These are phyloP conservation scores for Cyclotella kingstonii DNA, from an alignment of 108 stramenopile genomes.

Conservation along the genomic window DNA sequence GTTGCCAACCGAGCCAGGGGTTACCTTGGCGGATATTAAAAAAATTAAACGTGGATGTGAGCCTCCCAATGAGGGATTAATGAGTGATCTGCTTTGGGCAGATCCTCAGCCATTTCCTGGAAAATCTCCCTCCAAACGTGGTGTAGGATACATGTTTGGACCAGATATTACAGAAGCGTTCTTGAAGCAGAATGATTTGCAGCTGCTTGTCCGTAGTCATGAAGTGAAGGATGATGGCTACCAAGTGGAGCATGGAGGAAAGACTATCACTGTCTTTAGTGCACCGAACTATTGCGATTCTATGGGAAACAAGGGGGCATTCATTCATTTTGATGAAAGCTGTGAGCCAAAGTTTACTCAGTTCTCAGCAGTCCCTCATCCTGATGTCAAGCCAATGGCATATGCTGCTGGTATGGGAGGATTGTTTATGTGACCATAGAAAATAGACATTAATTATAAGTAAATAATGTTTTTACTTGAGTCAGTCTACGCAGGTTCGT, in stretches of 20 bases:
- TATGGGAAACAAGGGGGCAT: slow-evolving; percentile 99
- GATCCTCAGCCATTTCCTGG: slow-evolving; percentile 98
- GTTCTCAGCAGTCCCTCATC: slow-evolving; percentile 91
- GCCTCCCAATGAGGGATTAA: slow-evolving; percentile 92
- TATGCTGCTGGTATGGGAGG: slow-evolving; percentile 95
- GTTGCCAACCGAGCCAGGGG: slow-evolving; percentile 75
- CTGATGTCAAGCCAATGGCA: slow-evolving; percentile 95
- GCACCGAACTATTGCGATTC: slow-evolving; percentile 99
- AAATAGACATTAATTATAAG: no score
- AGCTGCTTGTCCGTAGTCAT: slow-evolving; percentile 90
- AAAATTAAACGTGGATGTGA: slow-evolving; percentile 83
- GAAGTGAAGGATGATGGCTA: slow-evolving; percentile 99
- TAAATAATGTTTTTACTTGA: no score
- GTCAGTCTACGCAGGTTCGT: no score
- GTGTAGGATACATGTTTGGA: slow-evolving; percentile 96
- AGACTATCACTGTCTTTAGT: slow-evolving; percentile 96
- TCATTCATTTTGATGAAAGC: slow-evolving; percentile 85
- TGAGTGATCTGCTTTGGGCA: slow-evolving; percentile 97
- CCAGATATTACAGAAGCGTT: slow-evolving; percentile 93
- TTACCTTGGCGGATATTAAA: slow-evolving; percentile 89
- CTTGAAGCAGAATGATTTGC: slow-evolving; percentile 78
- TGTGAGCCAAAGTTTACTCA: slow-evolving; percentile 89
- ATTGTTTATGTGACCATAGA: slow-evolving; percentile 43
- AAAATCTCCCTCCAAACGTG: slow-evolving; percentile 89
- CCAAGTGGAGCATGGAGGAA: slow-evolving; percentile 98